Conservation (phyloP, 2,329 filamentous ascomycete species). For the Knufia petricola region DNA sequence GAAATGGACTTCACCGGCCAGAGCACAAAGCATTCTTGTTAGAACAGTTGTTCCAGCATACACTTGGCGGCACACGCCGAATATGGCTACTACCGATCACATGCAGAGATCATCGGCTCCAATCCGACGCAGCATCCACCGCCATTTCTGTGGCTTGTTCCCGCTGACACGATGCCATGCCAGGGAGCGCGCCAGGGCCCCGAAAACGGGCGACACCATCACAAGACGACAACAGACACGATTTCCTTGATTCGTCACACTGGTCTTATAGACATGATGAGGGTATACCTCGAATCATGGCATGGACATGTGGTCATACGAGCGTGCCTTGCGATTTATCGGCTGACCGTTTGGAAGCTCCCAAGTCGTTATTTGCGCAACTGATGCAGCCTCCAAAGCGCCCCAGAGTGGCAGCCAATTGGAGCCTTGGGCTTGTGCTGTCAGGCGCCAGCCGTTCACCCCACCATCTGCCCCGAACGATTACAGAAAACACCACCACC, state of each 20-base stretch:
- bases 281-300: not conserved
- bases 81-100: not conserved
- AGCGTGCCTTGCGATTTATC: not conserved
- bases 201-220: not conserved
- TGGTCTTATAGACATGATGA: too few relatives aligned
- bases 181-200: not conserved
- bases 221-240: too few relatives aligned
- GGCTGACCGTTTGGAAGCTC: not conserved
- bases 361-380: not conserved
- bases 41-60: not conserved
- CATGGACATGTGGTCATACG: not conserved
- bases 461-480: conserved; percentile 1
- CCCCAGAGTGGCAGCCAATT: not conserved
- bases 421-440: not conserved
- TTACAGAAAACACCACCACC: conserved; percentile 4
- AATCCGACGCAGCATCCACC: not conserved
- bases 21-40: not conserved
- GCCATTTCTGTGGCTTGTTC: not conserved
- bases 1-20: not conserved
- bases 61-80: not conserved
- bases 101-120: not conserved
- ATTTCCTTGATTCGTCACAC: too few relatives aligned
- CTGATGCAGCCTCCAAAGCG: not conserved
- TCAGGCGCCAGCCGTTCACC: conserved; percentile 3
- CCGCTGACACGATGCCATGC: not conserved